phyloP scores from a whole-genome alignment of 2,329 filamentous ascomycete genomes.

The Verticillium alfalfae region DNA sequence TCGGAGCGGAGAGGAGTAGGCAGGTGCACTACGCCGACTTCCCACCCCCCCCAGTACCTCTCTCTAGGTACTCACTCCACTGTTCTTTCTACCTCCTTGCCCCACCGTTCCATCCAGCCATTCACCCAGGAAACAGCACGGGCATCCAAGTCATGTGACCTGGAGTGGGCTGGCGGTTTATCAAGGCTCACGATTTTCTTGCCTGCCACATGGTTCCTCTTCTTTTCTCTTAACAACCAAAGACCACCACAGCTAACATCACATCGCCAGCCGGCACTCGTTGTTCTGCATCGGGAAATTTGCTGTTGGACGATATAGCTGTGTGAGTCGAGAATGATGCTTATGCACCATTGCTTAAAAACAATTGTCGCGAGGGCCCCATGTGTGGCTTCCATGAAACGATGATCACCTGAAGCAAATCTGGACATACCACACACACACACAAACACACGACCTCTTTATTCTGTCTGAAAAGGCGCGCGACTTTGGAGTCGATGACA shows the following conservation, averaged over 20 bases:
- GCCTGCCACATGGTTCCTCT: constrained; percentile 15
- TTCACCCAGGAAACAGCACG: constrained; percentile 3
- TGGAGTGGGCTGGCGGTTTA: background rate
- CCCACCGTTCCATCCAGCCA: background rate
- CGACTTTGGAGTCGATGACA: background rate
- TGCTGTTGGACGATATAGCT: constrained; percentile 41
- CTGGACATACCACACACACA: constrained; percentile 37
- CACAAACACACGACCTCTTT: background rate
- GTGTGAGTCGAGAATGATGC: constrained; percentile 52
- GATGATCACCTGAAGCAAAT: constrained; percentile 64
- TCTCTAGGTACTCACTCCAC: too few relatives aligned
- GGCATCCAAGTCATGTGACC: constrained; percentile 1
- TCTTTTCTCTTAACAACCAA: constrained; percentile 24
- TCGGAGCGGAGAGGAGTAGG: background rate
- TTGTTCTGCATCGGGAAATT: constrained; percentile 12
- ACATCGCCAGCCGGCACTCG: constrained; percentile 28
- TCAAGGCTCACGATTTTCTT: constrained; percentile 1
- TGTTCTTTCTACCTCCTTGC: background rate
- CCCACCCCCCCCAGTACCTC: background rate
- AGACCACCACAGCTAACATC: constrained; percentile 36
- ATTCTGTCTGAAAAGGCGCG: background rate
- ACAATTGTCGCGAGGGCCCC: constrained; percentile 66
- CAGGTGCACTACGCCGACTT: background rate
- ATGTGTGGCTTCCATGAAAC: constrained; percentile 59
- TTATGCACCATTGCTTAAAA: constrained; percentile 54